Base-by-base conservation (phyloP, 2,329 filamentous ascomycete genomes). In the Neocucurbitaria cava region DNA sequence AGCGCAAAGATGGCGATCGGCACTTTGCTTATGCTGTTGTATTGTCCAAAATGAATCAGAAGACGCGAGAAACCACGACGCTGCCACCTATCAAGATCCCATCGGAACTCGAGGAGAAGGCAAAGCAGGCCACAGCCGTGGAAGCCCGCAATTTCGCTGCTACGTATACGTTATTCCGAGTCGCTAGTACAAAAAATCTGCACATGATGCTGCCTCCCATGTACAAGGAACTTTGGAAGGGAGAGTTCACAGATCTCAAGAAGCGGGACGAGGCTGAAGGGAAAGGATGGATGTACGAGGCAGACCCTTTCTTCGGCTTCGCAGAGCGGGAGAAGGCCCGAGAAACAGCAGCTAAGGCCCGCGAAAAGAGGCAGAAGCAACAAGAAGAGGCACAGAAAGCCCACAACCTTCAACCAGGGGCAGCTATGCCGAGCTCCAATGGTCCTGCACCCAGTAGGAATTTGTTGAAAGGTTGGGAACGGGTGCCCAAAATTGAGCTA, bases 101-200 rank as follows among this genome's bases (percentile, higher is more conserved):
- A 3, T 82, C 85, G 1, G 86, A 85, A 47, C 88, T 95, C 70
- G 90, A 90, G 65, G 86, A 94, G 54, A 81, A 95, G 53, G 89
- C 91, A 21, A 82, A 84, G 48, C 89, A 91, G 71, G 84, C 90
- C 6, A 95, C 90, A 4, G 87, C 92, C 1, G 83, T 98, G 9
- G 95, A 99, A 79, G 94, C 95, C 18, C 88, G 90, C 55, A 94
- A 99, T 79, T 95, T 96, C 62, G 92, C 93, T 8, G 95, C 95
- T 3, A 91, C 93, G 0, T 98, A 96, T 77, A 90, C 89, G 2
- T 83, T 99, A 8, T 98, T 95, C 72, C 85, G 95, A 45, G 90
- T 98, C 3, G 94, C 91, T 76, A 97, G 90, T 71, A 96, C 96
- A 88, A 92, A 93, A 77, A 98, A 98, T 72, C 86, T 97, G 67